Evolutionary conservation across 495 filamentous ascomycete genomes (phyloP), one percentile per base, ranked within the genome.

Genomic region (Margaritispora aquatica): DNA sequence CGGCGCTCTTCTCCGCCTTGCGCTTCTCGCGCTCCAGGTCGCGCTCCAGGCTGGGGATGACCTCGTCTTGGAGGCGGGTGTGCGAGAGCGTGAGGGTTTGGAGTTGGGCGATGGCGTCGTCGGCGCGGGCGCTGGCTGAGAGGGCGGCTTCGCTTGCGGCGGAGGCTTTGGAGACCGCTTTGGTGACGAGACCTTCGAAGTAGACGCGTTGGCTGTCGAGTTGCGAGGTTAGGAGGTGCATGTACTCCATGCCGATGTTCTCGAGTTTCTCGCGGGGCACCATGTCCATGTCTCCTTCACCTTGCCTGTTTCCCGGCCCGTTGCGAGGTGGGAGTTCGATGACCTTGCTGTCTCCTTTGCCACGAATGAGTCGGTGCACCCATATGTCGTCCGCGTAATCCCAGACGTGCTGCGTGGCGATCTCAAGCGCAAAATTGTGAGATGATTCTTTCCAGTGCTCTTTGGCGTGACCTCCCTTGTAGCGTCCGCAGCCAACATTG

Each of bases 381-480:
- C 96, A 98, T 61, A 85, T 87, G 65, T 98, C 95, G 31, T 88
- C 88, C 0, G 88, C 88, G 67, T 98, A 98, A 75, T 98, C 95
- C 94, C 94, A 98, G 4, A 98, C 90, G 59, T 93, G 88, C 68
- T 98, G 93, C 0, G 92, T 92, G 44, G 83, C 83, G 29, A 97
- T 81, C 68, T 98, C 95, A 74, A 98, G 87, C 50, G 91, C 89
- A 68, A 95, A 98, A 59, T 84, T 89, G 71, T 98, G 94, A 0
- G 80, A 80, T 2, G 89, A 95, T 49, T 88, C 80, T 74, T 96
- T 90, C 79, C 88, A 98, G 74, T 98, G 94, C 11, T 87, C 84
- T 69, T 93, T 96, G 27, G 94, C 94, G 69, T 98, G 94, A 1
- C 90, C 95, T 23, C 83, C 83, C 68, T 96, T 93, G 69, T 98